Evolutionary conservation across 768 basidiomycete species (phyloP), one percentile per base, ranked within the genome.

Genomic region (Tubosaeta sp.): DNA sequence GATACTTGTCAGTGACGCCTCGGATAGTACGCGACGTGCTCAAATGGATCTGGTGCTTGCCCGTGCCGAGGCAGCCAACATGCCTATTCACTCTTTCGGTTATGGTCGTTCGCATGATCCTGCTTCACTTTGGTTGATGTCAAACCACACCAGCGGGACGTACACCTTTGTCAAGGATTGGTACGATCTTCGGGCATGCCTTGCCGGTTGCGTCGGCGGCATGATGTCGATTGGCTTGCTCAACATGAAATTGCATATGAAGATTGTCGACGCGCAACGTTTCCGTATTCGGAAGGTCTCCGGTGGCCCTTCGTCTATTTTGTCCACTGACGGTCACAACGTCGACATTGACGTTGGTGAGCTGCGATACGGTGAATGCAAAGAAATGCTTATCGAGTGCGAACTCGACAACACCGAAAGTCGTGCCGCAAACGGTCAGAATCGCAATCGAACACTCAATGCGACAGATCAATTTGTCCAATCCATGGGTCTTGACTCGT

Each of bases 31-130:
- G 14, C 81, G 93, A 47, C 84, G 94, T 14, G 92, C 92, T 21
- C 94, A 97, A 69, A 98, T 99, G 93, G 96, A 99, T 67, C 80
- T 99, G 14, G 94, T 97, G 14, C 87, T 97, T 42, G 94, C 95
- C 39, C 87, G 96, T 32, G 89, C 94, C 2, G 96, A 99, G 64
- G 95, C 96, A 12, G 96, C 91, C 27, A 93, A 93, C 66, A 84
- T 96, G 22, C 94, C 96, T 4, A 96, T 99, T 49, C 95, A 99
- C 68, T 89, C 94, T 3, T 87, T 99, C 58, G 96, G 96, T 46
- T 99, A 95, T 62, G 95, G 94, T 24, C 89, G 91, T 52, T 90
- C 92, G 14, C 96, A 98, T 65, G 96, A 98, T 68, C 96, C 96
- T 16, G 92, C 92, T 13, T 95, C 94, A 7, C 80, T 99, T 30